Evolutionary conservation across 306 rosid genomes (phyloP).

Genomic region (Styphnolobium japonicum): DNA sequence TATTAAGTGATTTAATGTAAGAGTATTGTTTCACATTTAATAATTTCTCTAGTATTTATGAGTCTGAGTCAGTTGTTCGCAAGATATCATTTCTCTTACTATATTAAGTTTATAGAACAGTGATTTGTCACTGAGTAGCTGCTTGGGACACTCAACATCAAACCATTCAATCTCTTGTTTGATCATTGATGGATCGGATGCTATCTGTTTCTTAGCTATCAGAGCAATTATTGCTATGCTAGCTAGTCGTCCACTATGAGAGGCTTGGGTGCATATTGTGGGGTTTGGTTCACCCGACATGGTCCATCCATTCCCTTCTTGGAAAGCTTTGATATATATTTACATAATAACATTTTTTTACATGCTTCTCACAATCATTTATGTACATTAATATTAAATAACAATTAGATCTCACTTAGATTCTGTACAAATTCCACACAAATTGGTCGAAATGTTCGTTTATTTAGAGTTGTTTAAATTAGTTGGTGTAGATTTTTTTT

Average conservation of each 20-base stretch:
- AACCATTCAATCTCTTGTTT: neutral
- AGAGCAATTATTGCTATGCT: slow-evolving; percentile 24
- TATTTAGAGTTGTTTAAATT: no score
- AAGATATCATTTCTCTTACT: no score
- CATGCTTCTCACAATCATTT: neutral
- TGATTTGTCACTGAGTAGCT: no score
- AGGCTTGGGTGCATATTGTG: slow-evolving; percentile 20
- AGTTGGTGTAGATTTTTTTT: no score
- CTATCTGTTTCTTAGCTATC: slow-evolving; percentile 35
- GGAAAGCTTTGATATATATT: neutral
- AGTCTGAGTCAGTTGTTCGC: neutral
- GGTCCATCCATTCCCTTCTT: slow-evolving; percentile 27
- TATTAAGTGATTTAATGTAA: no score
- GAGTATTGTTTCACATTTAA: no score
- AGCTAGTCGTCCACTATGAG: slow-evolving; percentile 20
- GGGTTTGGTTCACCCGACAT: slow-evolving; percentile 5
- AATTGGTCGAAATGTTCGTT: neutral
- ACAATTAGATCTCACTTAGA: neutral
- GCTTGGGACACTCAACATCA: neutral
- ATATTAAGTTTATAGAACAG: no score
- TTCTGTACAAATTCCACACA: neutral
- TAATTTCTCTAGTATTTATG: neutral
- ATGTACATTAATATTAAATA: neutral
- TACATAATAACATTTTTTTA: neutral
- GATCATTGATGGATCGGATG: slow-evolving; percentile 3